Evolutionary conservation across 192 early-diverging fungal species (phyloP), one percentile per base, ranked within the genome.

Genomic region (Spizellomyces punctatus): DNA sequence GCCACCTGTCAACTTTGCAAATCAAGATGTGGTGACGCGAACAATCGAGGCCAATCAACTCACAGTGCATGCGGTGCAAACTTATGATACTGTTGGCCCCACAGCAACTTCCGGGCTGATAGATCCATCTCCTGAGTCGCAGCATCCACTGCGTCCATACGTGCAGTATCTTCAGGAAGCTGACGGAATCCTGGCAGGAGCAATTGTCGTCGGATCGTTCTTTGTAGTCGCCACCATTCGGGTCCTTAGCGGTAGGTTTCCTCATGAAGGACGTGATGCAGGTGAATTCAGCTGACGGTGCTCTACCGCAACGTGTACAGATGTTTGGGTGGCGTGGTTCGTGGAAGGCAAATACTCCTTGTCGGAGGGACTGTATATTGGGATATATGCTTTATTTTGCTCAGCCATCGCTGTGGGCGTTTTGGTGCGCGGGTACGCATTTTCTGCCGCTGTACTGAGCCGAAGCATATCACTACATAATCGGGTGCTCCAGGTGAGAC

Each of bases 21-120:
- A 84, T 67, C 82, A 91, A 60, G 80, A 86, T 56, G 79, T 89
- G 17, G 87, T 84, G 9, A 66, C 86, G 0, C 63, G 73, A 50
- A 89, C 88, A n/a, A 86, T 91, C 44, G 87, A 91, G 67, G 83
- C 81, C 41, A 91, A 91, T 70, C 89, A 91, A 67, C 63, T 91
- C 50, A 91, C 90, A 6, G 89, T 91, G 27, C 90, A 91, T 74
- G 84, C 85, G 64, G 42, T 88, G 64, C 76, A 81, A 52, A 79
- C 74, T 10, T 82, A 84, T 56, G 87, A 88, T 22, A 75, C 72
- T 44, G 67, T 69, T 8, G 63, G 50, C 12, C 14, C 50, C 12
- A 54, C 12, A 12, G 50, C 14, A n/a, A 19, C 50, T 19, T 19
- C 50, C 50, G 50, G 50, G 12, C 50, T 19, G 17, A 2, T n/a